Evolutionary conservation across 2,329 filamentous ascomycete species (phyloP), one percentile per base, ranked within the genome.

Genomic region (Graphilbum fragrans): DNA sequence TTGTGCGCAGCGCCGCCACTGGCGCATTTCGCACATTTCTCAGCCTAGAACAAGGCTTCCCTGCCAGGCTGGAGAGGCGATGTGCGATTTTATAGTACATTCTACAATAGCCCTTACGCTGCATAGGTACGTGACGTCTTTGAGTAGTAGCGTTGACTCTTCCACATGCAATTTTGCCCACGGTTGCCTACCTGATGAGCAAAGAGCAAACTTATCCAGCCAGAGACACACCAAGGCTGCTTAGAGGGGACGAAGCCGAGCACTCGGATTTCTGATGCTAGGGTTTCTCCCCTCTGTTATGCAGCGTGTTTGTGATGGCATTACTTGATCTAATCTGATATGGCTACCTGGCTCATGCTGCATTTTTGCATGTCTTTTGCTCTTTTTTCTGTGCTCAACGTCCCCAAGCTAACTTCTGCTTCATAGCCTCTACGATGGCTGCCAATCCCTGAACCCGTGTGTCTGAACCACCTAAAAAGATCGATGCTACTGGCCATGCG

Each of bases 401-500:
- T 48, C 58, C 60, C 39, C 44, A 50, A 31, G n/a, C 37, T 31
- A 60, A 47, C 34, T 48, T 47, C 41, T 55, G 49, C 49, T 53
- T 58, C 45, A 69, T 59, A 35, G 60, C 53, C 12, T 53, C 48
- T 10, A 64, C 65, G 42, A 72, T 57, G 38, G 48, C 50, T 42
- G 52, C 55, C 47, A 80, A 53, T 3, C 76, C 75, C 47, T 66
- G 65, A 42, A 72, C 55, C 42, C 77, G 67, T 52, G 67, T 60
- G 27, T 66, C 60, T 17, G 55, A 64, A 36, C 59, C 63, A 35
- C 70, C 67, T 21, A 77, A 55, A 52, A 77, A 74, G n/a, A 77
- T 52, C 37, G 67, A 68, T 9, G 80, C 82, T 19, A 92, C 80
- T 0, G 85, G 84, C 86, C 86, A 93, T 12, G 81, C 85, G 58